phyloP scores from a whole-genome alignment of 495 filamentous ascomycete genomes.

The Lepidopterella palustris region DNA sequence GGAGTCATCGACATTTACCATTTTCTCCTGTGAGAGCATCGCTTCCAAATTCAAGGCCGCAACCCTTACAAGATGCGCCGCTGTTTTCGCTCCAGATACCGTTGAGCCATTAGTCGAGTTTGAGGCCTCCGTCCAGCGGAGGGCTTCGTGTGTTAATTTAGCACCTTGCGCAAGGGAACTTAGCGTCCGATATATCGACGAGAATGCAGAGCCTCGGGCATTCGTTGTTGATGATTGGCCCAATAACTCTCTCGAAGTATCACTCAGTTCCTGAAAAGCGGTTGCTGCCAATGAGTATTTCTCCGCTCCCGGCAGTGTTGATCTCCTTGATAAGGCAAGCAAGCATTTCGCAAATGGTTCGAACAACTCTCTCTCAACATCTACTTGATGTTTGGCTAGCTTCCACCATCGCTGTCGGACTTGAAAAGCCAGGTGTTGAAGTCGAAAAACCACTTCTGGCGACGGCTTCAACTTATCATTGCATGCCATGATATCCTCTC shows the following conservation, averaged over 20 bases:
- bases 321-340: slow-evolving; percentile 52
- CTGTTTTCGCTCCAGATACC: slow-evolving; percentile 6
- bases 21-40: slow-evolving; percentile 1
- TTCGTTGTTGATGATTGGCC: neutral
- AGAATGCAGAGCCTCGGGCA: neutral
- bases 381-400: slow-evolving; percentile 58
- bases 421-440: slow-evolving; percentile 64
- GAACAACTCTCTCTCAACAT: slow-evolving; percentile 62
- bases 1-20: slow-evolving; percentile 2
- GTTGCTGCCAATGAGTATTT: slow-evolving; percentile 30
- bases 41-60: slow-evolving; percentile 17
- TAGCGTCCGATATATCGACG: slow-evolving; percentile 2
- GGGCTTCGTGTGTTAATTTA: slow-evolving; percentile 16
- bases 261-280: slow-evolving; percentile 11
- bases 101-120: neutral
- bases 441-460: slow-evolving; percentile 51
- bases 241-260: neutral
- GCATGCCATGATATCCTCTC: slow-evolving; percentile 45
- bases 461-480: slow-evolving; percentile 49
- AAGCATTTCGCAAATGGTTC: slow-evolving; percentile 64
- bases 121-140: slow-evolving; percentile 10
- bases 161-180: slow-evolving; percentile 23
- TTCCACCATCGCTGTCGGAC: slow-evolving; percentile 65
- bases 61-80: slow-evolving; percentile 7
- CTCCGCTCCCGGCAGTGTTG: slow-evolving; percentile 14